These are phyloP conservation scores for Colletotrichum acutatum DNA, from an alignment of 2,329 filamentous ascomycete genomes.

Conservation along the genomic window DNA sequence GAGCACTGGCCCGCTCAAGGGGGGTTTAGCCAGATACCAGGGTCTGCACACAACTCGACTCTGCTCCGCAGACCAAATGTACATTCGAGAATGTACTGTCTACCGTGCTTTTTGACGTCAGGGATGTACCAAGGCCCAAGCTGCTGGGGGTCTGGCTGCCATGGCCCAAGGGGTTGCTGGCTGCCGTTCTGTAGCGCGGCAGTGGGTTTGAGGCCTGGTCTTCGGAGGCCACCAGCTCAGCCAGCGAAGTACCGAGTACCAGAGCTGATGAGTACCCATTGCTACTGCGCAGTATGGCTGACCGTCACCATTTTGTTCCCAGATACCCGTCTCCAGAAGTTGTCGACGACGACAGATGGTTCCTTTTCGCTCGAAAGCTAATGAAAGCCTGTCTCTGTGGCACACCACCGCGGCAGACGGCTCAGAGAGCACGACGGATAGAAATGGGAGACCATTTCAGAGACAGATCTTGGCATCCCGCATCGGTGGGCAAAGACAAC, in stretches of 20 bases:
- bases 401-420: slow-evolving; percentile 29
- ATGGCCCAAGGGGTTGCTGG: not conserved
- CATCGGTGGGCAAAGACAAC: slow-evolving; percentile 25
- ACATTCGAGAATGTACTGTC: slow-evolving; percentile 6
- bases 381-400: slow-evolving; percentile 18
- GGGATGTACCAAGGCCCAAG: slow-evolving; percentile 6
- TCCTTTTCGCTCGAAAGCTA: not conserved
- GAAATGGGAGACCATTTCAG: slow-evolving; percentile 22
- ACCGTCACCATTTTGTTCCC: not conserved
- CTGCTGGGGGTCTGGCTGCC: slow-evolving; percentile 8
- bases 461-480: slow-evolving; percentile 30
- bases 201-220: slow-evolving; percentile 6
- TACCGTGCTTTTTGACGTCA: slow-evolving; percentile 8
- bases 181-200: slow-evolving; percentile 3
- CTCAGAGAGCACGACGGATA: slow-evolving; percentile 20
- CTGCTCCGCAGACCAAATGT: not conserved
- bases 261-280: not conserved
- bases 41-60: slow-evolving; percentile 7
- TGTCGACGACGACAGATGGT: not conserved
- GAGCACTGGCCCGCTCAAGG: not conserved
- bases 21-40: slow-evolving; percentile 1
- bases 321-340: not conserved
- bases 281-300: not conserved
- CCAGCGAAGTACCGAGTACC: slow-evolving; percentile 5
- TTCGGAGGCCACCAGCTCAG: slow-evolving; percentile 20